phyloP scores from a whole-genome alignment of 2,329 filamentous ascomycete species.

The Rachicladosporium sp. region DNA sequence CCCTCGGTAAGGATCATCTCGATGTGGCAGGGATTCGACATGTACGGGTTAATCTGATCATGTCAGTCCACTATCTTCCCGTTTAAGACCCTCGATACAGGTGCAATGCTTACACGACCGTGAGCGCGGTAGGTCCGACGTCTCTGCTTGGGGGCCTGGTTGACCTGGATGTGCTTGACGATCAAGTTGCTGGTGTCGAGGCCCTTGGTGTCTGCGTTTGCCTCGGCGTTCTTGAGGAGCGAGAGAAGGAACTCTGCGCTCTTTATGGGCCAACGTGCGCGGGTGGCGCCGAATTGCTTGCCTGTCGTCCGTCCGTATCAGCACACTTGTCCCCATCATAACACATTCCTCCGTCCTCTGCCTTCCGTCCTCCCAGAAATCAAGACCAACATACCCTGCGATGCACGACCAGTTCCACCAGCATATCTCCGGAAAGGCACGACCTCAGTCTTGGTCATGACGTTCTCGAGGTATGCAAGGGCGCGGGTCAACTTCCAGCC shows the following conservation, averaged over 20 bases:
- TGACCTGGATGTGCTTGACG: conserved; percentile 99
- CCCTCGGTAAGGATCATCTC: conserved; percentile 98
- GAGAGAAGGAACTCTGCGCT: conserved; percentile 95
- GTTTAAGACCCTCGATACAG: too few species aligned
- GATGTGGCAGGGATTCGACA: conserved; percentile 99
- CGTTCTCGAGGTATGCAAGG: conserved; percentile 94
- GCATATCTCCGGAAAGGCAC: conserved; percentile 97
- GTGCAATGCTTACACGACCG: conserved; percentile 87
- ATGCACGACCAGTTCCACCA: conserved; percentile 85
- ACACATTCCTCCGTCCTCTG: too few species aligned
- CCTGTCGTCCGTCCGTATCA: conserved; percentile 41
- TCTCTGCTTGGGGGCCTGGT: conserved; percentile 99
- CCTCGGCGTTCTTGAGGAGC: conserved; percentile 94
- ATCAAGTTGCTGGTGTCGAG: conserved; percentile 94
- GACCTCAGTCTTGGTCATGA: conserved; percentile 91
- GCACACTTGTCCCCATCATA: too few species aligned
- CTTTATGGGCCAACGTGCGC: conserved; percentile 98
- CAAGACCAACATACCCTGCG: conserved; percentile 69
- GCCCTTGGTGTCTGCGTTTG: conserved; percentile 93
- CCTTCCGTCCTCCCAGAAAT: too few species aligned
- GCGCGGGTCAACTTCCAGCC: conserved; percentile 96
- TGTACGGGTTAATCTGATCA: conserved; percentile 99
- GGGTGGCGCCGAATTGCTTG: conserved; percentile 97
- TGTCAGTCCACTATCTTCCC: too few species aligned
- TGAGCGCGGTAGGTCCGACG: conserved; percentile 99